Evolutionary conservation across 83 land plant species (phyloP).

Genomic region (Thuja plicata): DNA sequence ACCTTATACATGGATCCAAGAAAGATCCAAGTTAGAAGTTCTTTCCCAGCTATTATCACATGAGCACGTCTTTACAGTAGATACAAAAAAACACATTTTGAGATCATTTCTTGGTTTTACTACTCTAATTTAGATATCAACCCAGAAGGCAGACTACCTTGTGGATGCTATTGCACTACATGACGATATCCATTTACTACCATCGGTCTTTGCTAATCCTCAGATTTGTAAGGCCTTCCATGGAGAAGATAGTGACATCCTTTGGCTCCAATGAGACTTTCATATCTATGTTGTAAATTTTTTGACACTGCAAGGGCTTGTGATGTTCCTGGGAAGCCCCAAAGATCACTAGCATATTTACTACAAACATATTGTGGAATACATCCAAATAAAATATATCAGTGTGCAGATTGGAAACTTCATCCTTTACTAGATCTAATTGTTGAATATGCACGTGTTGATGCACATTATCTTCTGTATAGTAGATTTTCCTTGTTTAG

Average conservation of each 20-base stretch:
- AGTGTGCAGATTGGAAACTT: slow-evolving; percentile 97
- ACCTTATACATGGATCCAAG: slow-evolving; percentile 69
- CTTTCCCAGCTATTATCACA: slow-evolving; percentile 45
- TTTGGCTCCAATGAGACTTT: slow-evolving; percentile 98
- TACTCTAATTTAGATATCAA: slow-evolving; percentile 95
- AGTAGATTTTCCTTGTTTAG: slow-evolving; percentile 66
- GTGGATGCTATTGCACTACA: slow-evolving; percentile 92
- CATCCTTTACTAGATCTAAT: slow-evolving; percentile 84
- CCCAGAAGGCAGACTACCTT: slow-evolving; percentile 72
- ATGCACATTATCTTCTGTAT: slow-evolving; percentile 92
- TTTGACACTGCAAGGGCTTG: slow-evolving; percentile 99
- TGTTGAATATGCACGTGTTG: slow-evolving; percentile 81
- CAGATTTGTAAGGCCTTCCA: slow-evolving; percentile 93
- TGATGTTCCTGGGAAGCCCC: slow-evolving; percentile 83
- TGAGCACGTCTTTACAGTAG: slow-evolving; percentile 83
- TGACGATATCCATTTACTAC: slow-evolving; percentile 76
- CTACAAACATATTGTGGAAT: slow-evolving; percentile 89
- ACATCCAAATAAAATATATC: slow-evolving; percentile 71
- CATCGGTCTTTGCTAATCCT: slow-evolving; percentile 81
- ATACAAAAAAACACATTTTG: slow-evolving; percentile 91
- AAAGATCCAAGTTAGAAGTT: slow-evolving; percentile 44
- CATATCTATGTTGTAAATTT: slow-evolving; percentile 95
- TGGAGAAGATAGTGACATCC: slow-evolving; percentile 95
- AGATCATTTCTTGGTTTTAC: slow-evolving; percentile 93
- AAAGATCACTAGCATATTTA: slow-evolving; percentile 86